Evolutionary conservation across 306 rosid species (phyloP).

Genomic region (Morella rubra): DNA sequence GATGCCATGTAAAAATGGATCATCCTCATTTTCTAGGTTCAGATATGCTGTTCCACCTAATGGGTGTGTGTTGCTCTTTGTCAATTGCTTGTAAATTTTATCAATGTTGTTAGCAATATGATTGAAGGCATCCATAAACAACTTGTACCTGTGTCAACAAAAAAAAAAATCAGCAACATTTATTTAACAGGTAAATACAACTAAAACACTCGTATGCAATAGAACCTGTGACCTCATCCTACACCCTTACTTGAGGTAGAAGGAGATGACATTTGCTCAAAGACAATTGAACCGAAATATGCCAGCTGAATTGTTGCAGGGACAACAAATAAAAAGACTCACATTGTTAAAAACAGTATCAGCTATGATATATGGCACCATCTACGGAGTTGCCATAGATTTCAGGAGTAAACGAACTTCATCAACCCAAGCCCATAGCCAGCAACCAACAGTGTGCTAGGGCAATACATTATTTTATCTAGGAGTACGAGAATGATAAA

Average conservation of each 20-base stretch:
- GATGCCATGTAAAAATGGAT: slow-evolving; percentile 92
- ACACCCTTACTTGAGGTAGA: background rate
- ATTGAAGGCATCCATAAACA: slow-evolving; percentile 93
- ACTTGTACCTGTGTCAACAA: slow-evolving; percentile 56
- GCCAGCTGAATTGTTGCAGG: background rate
- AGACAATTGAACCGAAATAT: background rate
- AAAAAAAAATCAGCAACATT: slow-evolving; percentile 29
- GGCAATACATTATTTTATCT: background rate
- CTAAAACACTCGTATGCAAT: background rate
- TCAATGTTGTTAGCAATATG: slow-evolving; percentile 81
- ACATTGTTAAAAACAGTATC: background rate
- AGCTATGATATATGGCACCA: background rate
- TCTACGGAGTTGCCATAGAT: background rate
- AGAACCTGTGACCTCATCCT: background rate
- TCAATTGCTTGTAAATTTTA: slow-evolving; percentile 90
- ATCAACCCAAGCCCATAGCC: background rate
- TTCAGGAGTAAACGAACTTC: background rate
- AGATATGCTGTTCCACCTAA: slow-evolving; percentile 91
- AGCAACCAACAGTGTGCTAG: too few relatives aligned
- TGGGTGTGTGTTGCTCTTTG: slow-evolving; percentile 88
- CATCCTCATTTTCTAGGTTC: slow-evolving; percentile 95
- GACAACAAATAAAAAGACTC: background rate
- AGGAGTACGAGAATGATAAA: background rate
- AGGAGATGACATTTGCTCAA: background rate
- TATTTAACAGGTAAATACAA: background rate